Conservation (phyloP, 306 rosid species). For the Sindora glabra region DNA sequence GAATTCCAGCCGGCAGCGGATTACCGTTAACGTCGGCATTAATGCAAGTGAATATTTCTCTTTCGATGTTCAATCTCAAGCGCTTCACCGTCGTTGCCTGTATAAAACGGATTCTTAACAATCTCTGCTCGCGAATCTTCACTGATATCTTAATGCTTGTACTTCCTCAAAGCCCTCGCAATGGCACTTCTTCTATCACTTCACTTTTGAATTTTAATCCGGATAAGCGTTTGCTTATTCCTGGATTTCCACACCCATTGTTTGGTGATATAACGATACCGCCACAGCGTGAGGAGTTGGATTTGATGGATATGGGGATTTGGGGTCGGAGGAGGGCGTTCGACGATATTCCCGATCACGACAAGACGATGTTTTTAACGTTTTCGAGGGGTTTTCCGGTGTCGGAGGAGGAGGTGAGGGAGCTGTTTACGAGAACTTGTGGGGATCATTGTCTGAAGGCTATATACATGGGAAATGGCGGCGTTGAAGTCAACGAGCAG, state of each 20-base stretch:
- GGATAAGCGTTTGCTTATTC: slow-evolving; percentile 8
- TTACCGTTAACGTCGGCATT: slow-evolving; percentile 24
- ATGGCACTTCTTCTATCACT: not conserved
- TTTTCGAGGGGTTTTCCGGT: slow-evolving; percentile 61
- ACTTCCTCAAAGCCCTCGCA: not conserved
- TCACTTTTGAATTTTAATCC: not conserved
- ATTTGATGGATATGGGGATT: slow-evolving; percentile 8
- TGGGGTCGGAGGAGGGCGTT: slow-evolving; percentile 15
- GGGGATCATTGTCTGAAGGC: slow-evolving; percentile 35
- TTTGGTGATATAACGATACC: slow-evolving; percentile 34
- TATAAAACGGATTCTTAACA: slow-evolving; percentile 30
- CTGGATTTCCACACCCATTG: slow-evolving; percentile 46
- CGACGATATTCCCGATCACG: slow-evolving; percentile 23
- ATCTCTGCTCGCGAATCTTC: slow-evolving; percentile 34
- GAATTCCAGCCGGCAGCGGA: not conserved
- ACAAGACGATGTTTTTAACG: slow-evolving; percentile 53
- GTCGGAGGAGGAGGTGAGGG: slow-evolving; percentile 25
- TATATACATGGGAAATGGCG: slow-evolving; percentile 28
- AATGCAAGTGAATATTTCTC: slow-evolving; percentile 19
- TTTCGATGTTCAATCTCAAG: slow-evolving; percentile 17
- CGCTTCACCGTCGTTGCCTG: slow-evolving; percentile 30
- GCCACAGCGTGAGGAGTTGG: not conserved
- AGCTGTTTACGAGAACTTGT: slow-evolving; percentile 3
- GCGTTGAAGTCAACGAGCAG: slow-evolving; percentile 22
- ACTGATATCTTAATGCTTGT: slow-evolving; percentile 35